These are phyloP conservation scores for Megacollybia platyphylla DNA, from an alignment of 1,284 basidiomycete species.

Conservation along the genomic window DNA sequence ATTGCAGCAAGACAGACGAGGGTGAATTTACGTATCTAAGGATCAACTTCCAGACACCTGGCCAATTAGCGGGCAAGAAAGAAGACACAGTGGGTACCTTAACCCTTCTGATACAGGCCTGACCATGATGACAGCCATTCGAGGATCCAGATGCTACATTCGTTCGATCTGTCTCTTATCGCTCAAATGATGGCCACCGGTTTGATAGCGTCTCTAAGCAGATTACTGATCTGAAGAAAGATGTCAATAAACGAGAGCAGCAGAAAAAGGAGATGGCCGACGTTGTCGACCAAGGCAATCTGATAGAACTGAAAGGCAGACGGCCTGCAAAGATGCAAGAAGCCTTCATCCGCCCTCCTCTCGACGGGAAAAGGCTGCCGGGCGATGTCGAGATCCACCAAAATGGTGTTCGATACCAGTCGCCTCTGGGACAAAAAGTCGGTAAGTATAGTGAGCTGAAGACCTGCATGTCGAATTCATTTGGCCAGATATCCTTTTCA, in stretches of 20 bases:
- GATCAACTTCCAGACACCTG: conserved; percentile 98
- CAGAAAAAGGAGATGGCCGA: conserved; percentile 98
- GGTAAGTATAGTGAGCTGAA: conserved; percentile 34
- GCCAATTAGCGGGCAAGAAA: conserved; percentile 96
- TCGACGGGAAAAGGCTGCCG: conserved; percentile 86
- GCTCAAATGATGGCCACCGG: conserved; percentile 80
- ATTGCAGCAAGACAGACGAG: conserved; percentile 95
- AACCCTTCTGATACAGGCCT: neutral
- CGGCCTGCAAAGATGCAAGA: conserved; percentile 79
- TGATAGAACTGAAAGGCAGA: conserved; percentile 79
- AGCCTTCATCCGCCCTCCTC: conserved; percentile 87
- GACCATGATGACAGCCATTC: conserved; percentile 57
- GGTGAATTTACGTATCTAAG: conserved; percentile 90
- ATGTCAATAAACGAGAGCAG: conserved; percentile 92
- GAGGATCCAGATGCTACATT: conserved; percentile 97
- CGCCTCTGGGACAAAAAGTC: conserved; percentile 84
- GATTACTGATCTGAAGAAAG: conserved; percentile 93
- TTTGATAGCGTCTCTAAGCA: conserved; percentile 85
- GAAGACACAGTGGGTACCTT: conserved; percentile 72
- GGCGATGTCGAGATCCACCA: conserved; percentile 97
- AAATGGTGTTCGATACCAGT: conserved; percentile 92
- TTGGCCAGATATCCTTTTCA: conserved; percentile 78
- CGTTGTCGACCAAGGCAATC: conserved; percentile 88
- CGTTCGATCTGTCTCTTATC: conserved; percentile 90
- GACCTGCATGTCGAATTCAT: conserved; percentile 2